These are phyloP conservation scores for Pouteria campechiana DNA, from an alignment of 179 eudicot species.

Conservation along the genomic window DNA sequence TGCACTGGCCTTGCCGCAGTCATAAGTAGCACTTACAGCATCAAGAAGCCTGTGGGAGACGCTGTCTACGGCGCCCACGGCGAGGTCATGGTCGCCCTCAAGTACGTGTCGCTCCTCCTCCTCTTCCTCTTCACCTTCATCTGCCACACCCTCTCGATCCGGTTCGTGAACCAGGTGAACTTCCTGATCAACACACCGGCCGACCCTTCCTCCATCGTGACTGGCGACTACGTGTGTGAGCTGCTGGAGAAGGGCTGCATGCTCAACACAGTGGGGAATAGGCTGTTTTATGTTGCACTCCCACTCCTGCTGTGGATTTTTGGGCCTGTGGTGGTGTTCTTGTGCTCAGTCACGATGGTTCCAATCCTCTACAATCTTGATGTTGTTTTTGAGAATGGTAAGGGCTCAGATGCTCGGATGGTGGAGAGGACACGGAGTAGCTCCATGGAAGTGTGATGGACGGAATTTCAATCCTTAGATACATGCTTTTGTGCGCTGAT, in stretches of 20 bases:
- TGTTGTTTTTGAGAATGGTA: constrained; percentile 18
- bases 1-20: constrained; percentile 60
- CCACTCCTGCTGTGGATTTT: constrained; percentile 66
- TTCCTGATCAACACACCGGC: constrained; percentile 46
- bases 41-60: constrained; percentile 53
- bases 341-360: constrained; percentile 35
- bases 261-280: constrained; percentile 43
- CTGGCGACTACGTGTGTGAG: constrained; percentile 33
- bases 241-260: constrained; percentile 39
- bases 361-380: constrained; percentile 56
- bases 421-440: too few relatives aligned
- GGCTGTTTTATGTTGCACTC: constrained; percentile 44
- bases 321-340: constrained; percentile 56
- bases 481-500: too few relatives aligned
- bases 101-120: constrained; percentile 45
- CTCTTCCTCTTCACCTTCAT: constrained; percentile 46
- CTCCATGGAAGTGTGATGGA: too few relatives aligned
- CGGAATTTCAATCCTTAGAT: too few relatives aligned
- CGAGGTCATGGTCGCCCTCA: constrained; percentile 57
- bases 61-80: constrained; percentile 61
- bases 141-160: constrained; percentile 50
- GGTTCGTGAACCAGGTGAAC: constrained; percentile 61
- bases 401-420: constrained; percentile 3
- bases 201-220: constrained; percentile 8
- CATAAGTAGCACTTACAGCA: constrained; percentile 63